Conservation (phyloP, 192 early-diverging fungal species). For the Coemansia sp. region DNA sequence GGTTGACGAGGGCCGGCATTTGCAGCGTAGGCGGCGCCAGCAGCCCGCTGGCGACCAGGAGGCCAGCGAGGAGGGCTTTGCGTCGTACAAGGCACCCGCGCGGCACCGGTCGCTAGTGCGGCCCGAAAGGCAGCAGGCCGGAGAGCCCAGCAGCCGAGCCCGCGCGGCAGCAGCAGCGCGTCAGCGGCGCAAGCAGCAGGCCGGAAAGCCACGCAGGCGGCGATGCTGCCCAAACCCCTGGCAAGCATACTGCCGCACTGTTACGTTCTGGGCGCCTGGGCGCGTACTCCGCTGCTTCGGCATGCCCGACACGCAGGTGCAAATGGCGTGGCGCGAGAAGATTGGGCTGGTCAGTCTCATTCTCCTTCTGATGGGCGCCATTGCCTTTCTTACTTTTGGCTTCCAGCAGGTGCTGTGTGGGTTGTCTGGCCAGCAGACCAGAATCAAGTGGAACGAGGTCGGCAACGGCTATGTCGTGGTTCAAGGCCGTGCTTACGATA, state of each 20-base stretch:
- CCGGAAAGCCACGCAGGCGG: conserved; percentile 25
- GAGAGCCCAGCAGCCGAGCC: conserved; percentile 23
- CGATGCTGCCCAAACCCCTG: conserved; percentile 67
- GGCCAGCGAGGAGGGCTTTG: conserved; percentile 17
- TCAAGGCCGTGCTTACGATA: conserved; percentile 62
- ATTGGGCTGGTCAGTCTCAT: conserved; percentile 89
- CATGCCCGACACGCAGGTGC: conserved; percentile 63
- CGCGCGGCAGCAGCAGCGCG: conserved; percentile 33
- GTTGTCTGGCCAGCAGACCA: conserved; percentile 52
- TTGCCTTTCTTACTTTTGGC: conserved; percentile 79
- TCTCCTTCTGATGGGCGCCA: conserved; percentile 76
- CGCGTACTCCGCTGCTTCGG: conserved; percentile 63
- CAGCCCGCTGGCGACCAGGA: conserved; percentile 22
- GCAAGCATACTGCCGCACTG: conserved; percentile 73
- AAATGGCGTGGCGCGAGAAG: conserved; percentile 98
- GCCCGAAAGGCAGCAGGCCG: conserved; percentile 58
- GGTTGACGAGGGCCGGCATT: conserved; percentile 25
- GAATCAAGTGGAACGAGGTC: conserved; percentile 61
- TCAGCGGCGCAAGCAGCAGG: conserved; percentile 48
- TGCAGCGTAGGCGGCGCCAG: conserved; percentile 27
- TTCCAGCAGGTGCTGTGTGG: conserved; percentile 70
- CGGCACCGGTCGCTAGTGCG: conserved; percentile 72
- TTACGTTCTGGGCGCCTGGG: conserved; percentile 71
- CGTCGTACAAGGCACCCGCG: conserved; percentile 43
- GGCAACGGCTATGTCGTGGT: conserved; percentile 63